Evolutionary conservation across 805 yeast species (phyloP), one percentile per base, ranked within the genome.

Genomic region (Saccharomycopsis vini): DNA sequence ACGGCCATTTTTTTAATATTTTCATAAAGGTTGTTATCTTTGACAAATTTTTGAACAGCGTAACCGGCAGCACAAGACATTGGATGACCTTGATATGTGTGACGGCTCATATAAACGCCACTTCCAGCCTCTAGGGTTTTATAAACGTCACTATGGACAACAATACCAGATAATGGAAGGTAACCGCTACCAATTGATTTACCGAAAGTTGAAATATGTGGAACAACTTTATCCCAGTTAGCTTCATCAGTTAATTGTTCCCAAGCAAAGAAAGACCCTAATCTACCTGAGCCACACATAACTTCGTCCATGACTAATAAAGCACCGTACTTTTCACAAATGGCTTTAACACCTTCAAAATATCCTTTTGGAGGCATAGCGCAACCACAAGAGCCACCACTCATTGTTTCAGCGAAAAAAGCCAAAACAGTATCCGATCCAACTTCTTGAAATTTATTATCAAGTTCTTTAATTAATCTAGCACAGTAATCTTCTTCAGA

Each of bases 261-360:
- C 67, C 72, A 71, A 30, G 70, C 72, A 56, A 59, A 63, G 53
- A 63, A 62, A 10, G 66, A 56, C 32, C 77, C 77, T 54, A 67
- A 62, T 52, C 77, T 63, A 22, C 77, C 78, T 43, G 68, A 58
- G 26, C 78, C 78, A 54, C 75, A 71, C 76, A 72, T 71, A 35
- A 72, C 72, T 57, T 73, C 78, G 54, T 73, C 78, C 40, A 70
- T 56, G 56, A 70, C 63, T 52, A 73, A 59, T 44, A 72, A 56
- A 20, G 68, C 67, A 39, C 72, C 76, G 55, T 72, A 71, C 56
- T 72, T 72, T 54, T 69, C 65, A 49, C 75, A 71, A 41, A 73
- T 57, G 31, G 62, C 66, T 44, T 67, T 58, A 45, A 62, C 59
- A 19, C 72, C 74, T 43, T 64, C 69, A 45, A 69, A 58, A 53